Percentiles rank a stretch among this genome's conserved stretches.
phyloP scores from a whole-genome alignment of 495 filamentous ascomycete species.

The Cudoniella acicularis region DNA sequence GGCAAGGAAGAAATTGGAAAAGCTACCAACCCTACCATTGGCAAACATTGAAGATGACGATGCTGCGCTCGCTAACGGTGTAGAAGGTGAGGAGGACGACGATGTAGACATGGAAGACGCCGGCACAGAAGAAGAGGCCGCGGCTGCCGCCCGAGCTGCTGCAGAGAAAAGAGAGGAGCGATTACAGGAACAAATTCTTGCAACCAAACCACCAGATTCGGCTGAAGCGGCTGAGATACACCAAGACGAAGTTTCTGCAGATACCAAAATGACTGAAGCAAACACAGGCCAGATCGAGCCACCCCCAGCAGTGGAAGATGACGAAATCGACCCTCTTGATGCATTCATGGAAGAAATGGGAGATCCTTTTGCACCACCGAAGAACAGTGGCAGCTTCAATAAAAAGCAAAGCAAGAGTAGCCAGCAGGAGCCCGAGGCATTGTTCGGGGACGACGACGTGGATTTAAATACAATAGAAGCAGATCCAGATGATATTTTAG shows the following conservation, averaged over 20 bases:
- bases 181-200: constrained; percentile 48
- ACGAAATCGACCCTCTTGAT: constrained; percentile 88
- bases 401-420: constrained; percentile 25
- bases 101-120: constrained; percentile 73
- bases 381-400: constrained; percentile 17
- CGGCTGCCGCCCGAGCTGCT: constrained; percentile 77
- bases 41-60: constrained; percentile 56
- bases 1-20: constrained; percentile 80
- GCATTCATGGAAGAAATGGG: constrained; percentile 88
- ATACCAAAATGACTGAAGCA: constrained; percentile 42
- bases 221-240: constrained; percentile 20
- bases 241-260: constrained; percentile 29
- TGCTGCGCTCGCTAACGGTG: constrained; percentile 55
- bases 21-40: constrained; percentile 71
- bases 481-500: constrained; percentile 79
- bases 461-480: constrained; percentile 69
- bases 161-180: constrained; percentile 72
- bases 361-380: constrained; percentile 42
- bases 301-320: constrained; percentile 44
- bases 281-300: constrained; percentile 16
- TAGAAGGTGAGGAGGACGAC: constrained; percentile 64
- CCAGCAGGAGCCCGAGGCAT: constrained; percentile 68
- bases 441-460: constrained; percentile 83
- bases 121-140: constrained; percentile 81
- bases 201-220: constrained; percentile 31